Evolutionary conservation across 345 rosid species (phyloP), one percentile per base, ranked within the genome.

Genomic region (Eucalyptus viminalis): DNA sequence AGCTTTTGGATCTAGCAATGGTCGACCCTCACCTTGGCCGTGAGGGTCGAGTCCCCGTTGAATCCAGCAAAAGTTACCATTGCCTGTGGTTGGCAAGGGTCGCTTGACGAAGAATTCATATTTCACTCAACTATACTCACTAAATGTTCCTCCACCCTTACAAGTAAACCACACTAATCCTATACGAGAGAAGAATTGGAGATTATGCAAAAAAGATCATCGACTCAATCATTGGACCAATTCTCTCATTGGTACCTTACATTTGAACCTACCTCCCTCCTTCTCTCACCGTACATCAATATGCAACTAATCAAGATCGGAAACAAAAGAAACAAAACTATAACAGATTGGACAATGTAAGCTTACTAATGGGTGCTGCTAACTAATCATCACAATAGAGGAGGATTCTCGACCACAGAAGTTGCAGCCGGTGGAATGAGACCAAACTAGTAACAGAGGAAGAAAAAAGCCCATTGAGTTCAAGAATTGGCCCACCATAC

Each of bases 21-120:
- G 2, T 53, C 5, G 0, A 19, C 58, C 58, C 58, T 53, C 1
- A 3, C 56, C 10, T 0, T 53, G 2, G 58, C 2, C 0, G 5
- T 19, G 58, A 53, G 24, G 56, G 58, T 53, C 10, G 11, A 53
- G 58, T 5, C 24, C 24, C 2, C 0, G 22, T 8, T 53, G 10
- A 53, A 53, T 53, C 58, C 9, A 53, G 2, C 10, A 19, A 53
- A 19, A 53, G 58, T 19, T 10, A 53, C 24, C 24, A 10, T 53
- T 53, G 10, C 10, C 0, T 53, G 0, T 53, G 24, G 0, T 53
- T 53, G 19, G 24, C 0, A 10, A 53, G 58, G 11, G 58, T 53
- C 0, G 5, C n/a, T 58, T 58, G n/a, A 58, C 7, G 3, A 11
- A 10, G 31, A 12, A 62, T 62, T 29, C 69, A 13, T 29, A 1